Evolutionary conservation across 305 asterid species (phyloP), one percentile per base, ranked within the genome.

Genomic region (Fraxinus ornus): DNA sequence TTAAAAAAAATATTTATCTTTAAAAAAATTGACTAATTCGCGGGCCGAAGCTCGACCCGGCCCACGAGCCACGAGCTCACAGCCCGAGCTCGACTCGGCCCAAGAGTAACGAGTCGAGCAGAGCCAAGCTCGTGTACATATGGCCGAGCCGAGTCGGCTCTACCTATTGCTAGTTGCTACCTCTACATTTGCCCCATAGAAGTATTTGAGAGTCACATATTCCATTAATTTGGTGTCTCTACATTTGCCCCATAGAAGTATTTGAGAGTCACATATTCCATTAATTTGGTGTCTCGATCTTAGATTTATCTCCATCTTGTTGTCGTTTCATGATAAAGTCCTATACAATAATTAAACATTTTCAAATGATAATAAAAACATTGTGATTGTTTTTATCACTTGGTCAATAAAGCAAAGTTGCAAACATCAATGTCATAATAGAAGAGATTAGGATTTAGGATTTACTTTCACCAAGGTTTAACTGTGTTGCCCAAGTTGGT

Each of bases 391-490:
- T 26, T 66, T 66, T 12, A 10, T 66, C 74, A 66, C 17, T 66
- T 66, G 74, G 74, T 66, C 74, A 66, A 66, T 66, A 66, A 66
- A 66, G 74, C 74, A 66, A 64, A 64, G n/a, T 64, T 21, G 73
- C 6, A 64, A 66, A 66, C 36, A 66, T 66, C 74, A 66, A 26
- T 66, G 74, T 26, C 74, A 66, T 66, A 24, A 24, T 24, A 26
- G 74, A 66, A 9, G 74, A 66, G 74, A 66, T 66, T 66, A 10
- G 74, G 19, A 66, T 66, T 66, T 66, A 66, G 28, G 28, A 26
- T 26, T 26, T 26, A 26, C 74, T 66, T 66, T 66, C 74, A 66
- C 74, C 32, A 10, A 66, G 74, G 36, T 26, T 66, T 66, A 66
- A 26, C 30, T 26, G 74, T 66, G 7, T 66, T 66, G 74, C 35